Evolutionary conservation across 1,139 yeast genomes (phyloP), one percentile per base, ranked within the genome.

Genomic region (Debaryomyces singareniensis): DNA sequence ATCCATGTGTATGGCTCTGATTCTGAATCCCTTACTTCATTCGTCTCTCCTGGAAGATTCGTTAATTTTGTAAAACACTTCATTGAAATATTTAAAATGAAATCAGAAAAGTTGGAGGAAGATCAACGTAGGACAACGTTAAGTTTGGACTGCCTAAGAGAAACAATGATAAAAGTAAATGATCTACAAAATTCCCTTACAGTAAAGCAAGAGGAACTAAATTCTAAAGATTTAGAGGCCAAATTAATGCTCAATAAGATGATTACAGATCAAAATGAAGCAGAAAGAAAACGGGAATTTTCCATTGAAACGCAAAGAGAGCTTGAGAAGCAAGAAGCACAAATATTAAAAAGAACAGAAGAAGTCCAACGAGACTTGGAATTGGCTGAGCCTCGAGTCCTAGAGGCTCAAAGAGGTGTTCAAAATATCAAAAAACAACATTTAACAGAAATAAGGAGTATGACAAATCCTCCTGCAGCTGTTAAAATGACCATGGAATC

Each of bases 381-480:
- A 12, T 59, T 66, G 6, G 95, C 91, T 0, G 95, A 86, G 44
- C 96, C 96, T 0, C 82, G 93, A 2, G 81, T 89, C 4, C 40
- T 73, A 3, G 94, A 82, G 40, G 97, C 97, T 0, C 85, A 81
- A 45, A 60, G 72, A 37, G 94, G 95, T 15, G 97, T 91, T 11
- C 83, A 84, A 42, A 83, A 85, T 45, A 91, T 91, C 40, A 87
- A 87, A 53, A 91, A 89, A 51, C 95, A 85, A 39, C 96, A 91
- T 46, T 64, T 91, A 27, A 84, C 94, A 0, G 98, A 91, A 53
- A 62, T 91, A 24, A 63, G 96, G 45, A 81, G 96, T 22, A 83
- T 91, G 94, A 56, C 75, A 4, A 85, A 86, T 38, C 98, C 98
- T 0, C 98, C 98, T 0, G 80, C 77, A 7, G 81, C 93, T 0